Percentiles rank a stretch among this genome's conserved stretches.
phyloP scores from a whole-genome alignment of 257 asterid species.

The Echium plantagineum region DNA sequence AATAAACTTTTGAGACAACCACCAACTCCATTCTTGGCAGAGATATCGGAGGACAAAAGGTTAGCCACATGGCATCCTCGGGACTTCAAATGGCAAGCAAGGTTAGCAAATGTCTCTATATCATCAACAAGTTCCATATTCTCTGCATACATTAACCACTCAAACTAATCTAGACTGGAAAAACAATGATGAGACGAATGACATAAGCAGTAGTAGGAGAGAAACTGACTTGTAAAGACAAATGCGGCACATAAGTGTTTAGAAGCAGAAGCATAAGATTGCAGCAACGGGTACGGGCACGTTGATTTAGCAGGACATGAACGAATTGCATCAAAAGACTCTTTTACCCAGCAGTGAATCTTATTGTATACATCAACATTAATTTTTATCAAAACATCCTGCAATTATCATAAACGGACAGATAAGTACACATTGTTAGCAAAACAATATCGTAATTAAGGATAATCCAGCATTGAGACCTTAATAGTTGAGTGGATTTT shows the following conservation, averaged over 20 bases:
- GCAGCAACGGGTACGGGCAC: constrained; percentile 44
- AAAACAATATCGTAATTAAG: too few species aligned
- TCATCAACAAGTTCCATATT: constrained; percentile 87
- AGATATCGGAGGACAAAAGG: constrained; percentile 69
- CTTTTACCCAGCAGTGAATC: constrained; percentile 52
- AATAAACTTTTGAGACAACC: constrained; percentile 69
- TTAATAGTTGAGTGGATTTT: constrained; percentile 47
- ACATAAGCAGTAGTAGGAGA: neutral
- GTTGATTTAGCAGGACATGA: constrained; percentile 26
- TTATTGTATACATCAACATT: constrained; percentile 53
- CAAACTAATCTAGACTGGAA: too few species aligned
- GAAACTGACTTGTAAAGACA: constrained; percentile 68
- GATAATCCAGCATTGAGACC: constrained; percentile 18
- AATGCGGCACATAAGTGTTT: constrained; percentile 59
- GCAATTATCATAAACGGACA: neutral
- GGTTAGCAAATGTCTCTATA: constrained; percentile 59
- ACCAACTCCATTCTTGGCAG: constrained; percentile 64
- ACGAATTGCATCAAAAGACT: constrained; percentile 46
- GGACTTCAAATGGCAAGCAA: constrained; percentile 52
- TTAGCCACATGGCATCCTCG: constrained; percentile 64
- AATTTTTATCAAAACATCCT: constrained; percentile 63
- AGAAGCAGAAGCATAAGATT: constrained; percentile 25
- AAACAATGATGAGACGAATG: neutral
- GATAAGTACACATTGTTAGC: too few species aligned
- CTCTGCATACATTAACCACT: constrained; percentile 29